Evolutionary conservation across 495 filamentous ascomycete genomes (phyloP).

Genomic region (Schizothecium vesticola): DNA sequence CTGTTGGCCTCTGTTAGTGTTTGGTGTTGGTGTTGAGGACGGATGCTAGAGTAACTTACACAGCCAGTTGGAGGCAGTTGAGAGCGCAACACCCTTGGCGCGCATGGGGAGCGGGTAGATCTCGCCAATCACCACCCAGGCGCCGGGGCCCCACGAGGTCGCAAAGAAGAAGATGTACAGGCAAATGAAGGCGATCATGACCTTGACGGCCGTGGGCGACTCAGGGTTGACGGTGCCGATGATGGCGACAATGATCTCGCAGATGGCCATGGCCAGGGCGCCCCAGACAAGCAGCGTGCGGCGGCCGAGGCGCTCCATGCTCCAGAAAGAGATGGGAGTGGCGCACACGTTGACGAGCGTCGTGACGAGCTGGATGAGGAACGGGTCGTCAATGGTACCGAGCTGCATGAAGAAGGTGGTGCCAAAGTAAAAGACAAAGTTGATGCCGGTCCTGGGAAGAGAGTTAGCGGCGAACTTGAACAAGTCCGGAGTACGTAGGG

Average conservation of each 20-base stretch:
- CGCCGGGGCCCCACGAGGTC: slow-evolving; percentile 69
- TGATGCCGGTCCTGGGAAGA: slow-evolving; percentile 56
- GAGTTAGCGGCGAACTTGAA: not conserved
- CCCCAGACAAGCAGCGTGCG: slow-evolving; percentile 72
- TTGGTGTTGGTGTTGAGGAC: not conserved
- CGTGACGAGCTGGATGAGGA: slow-evolving; percentile 72
- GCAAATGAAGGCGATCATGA: slow-evolving; percentile 68
- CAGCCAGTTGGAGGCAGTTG: slow-evolving; percentile 73
- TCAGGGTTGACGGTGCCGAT: slow-evolving; percentile 49
- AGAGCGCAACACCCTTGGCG: slow-evolving; percentile 70
- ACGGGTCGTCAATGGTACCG: slow-evolving; percentile 66
- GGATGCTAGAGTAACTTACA: slow-evolving; percentile 20
- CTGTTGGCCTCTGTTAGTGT: slow-evolving; percentile 3
- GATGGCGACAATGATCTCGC: slow-evolving; percentile 80
- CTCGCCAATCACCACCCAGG: slow-evolving; percentile 82
- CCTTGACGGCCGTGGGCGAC: slow-evolving; percentile 56
- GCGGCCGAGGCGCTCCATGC: slow-evolving; percentile 74
- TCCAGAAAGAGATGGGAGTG: slow-evolving; percentile 74
- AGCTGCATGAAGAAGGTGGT: slow-evolving; percentile 73
- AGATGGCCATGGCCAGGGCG: slow-evolving; percentile 69
- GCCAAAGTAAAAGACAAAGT: slow-evolving; percentile 89
- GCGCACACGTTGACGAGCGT: slow-evolving; percentile 79
- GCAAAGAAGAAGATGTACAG: slow-evolving; percentile 85
- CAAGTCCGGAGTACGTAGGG: not conserved
- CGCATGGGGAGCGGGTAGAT: slow-evolving; percentile 81